Base-by-base conservation (phyloP, 225 moss, liverwort and hornwort genomes). In the Physcomitrellopsis africana region DNA sequence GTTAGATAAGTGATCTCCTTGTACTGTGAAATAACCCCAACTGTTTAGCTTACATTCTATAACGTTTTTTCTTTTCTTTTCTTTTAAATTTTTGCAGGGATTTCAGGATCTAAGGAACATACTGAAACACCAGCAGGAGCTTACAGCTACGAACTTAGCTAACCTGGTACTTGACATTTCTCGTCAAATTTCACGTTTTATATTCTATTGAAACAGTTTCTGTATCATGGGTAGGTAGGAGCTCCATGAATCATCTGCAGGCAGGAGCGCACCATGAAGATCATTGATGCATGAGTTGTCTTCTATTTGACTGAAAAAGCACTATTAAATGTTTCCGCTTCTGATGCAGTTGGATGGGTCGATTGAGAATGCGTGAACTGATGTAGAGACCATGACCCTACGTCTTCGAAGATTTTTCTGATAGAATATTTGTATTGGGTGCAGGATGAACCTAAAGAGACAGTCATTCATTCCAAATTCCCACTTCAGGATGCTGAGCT, bases 51-150 rank as follows among this genome's bases (percentile, higher is more conserved):
- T 8, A 43, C 26, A 46, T 45, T 22, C 32, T 37, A 5, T 7
- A 37, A 37, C 32, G 11, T 11, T 0, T 64, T 29, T 0, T 13
- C 3, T 57, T 20, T 67, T 69, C 53, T 65, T 1, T 24, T 24
- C 1, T 24, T n/a, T 1, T 24, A 24, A 37, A 37, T 37, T 37
- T 37, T 37, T 37, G 1, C 70, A 86, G 86, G 86, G 83, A 76
- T 83, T 83, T 70, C 86, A 83, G 78, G 86, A 83, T 42, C 65
- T 86, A 51, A 65, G 83, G 69, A 78, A 76, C 70, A 83, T 83
- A 61, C 69, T 83, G 41, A 83, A 83, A 73, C 83, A 86, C 61
- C 83, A 86, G 76, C 80, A 79, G 47, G 82, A 86, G 27, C 60
- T 81, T 60, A 77, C 86, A 13, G 70, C 79, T 17, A 74, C 61